These are phyloP conservation scores for Alternaria sp. DNA, from an alignment of 2,329 filamentous ascomycete species.

Conservation along the genomic window DNA sequence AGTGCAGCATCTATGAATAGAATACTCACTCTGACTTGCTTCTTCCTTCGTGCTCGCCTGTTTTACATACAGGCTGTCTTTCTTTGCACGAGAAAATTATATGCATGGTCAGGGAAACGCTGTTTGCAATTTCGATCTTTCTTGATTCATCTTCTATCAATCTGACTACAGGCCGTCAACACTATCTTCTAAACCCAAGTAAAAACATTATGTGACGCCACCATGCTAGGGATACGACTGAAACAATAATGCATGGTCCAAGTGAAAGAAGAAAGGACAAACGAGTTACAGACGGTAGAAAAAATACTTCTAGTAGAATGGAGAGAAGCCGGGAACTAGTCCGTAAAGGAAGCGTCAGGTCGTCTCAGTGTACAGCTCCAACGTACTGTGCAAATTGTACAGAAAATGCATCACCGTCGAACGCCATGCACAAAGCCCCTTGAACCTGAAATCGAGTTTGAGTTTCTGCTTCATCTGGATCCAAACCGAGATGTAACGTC, in stretches of 20 bases:
- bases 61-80: background rate
- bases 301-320: conserved; percentile 14
- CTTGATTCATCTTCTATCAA: conserved; percentile 35
- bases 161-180: conserved; percentile 25
- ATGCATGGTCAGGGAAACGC: background rate
- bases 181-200: conserved; percentile 15
- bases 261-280: conserved; percentile 8
- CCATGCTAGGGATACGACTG: conserved; percentile 19
- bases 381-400: conserved; percentile 27
- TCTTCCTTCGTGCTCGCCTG: background rate
- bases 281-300: conserved; percentile 18
- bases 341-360: conserved; percentile 26
- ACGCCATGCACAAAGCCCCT: conserved; percentile 36
- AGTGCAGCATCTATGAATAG: background rate
- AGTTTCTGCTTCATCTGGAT: conserved; percentile 33
- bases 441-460: conserved; percentile 21
- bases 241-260: conserved; percentile 14
- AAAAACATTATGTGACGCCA: conserved; percentile 26
- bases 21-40: background rate
- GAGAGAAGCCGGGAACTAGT: conserved; percentile 11
- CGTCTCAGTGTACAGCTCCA: conserved; percentile 41
- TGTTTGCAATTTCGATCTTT: conserved; percentile 34
- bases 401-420: conserved; percentile 31
- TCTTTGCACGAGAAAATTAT: conserved; percentile 1
- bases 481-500: conserved; percentile 39